Evolutionary conservation across 352 stramenopile species (phyloP).

Genomic region (Phytophthora chlamydospora): DNA sequence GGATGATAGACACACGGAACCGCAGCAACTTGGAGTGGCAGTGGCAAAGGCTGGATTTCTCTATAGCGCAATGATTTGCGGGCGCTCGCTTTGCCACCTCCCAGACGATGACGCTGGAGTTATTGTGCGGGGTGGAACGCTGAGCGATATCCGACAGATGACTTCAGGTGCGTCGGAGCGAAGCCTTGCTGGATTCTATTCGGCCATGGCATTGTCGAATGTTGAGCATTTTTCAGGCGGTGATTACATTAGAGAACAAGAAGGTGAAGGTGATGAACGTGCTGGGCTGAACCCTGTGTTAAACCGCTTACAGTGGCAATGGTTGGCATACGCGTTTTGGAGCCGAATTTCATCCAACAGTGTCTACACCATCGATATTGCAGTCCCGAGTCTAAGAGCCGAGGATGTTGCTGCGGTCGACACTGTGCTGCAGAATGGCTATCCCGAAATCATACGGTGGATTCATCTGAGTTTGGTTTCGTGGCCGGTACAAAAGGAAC

Average conservation of each 20-base stretch:
- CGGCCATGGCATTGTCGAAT: too few relatives aligned
- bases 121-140: too few relatives aligned
- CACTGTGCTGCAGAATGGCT: neutral
- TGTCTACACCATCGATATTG: neutral
- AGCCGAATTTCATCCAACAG: neutral
- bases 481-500: too few relatives aligned
- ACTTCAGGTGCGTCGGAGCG: too few relatives aligned
- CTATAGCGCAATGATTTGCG: neutral
- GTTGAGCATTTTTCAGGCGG: too few relatives aligned
- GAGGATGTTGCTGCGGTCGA: constrained; percentile 1
- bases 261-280: too few relatives aligned
- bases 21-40: neutral
- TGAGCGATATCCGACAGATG: too few relatives aligned
- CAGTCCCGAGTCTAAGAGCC: too few relatives aligned
- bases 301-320: constrained; percentile 1
- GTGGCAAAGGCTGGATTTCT: constrained; percentile 4
- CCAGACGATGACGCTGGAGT: neutral
- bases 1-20: neutral
- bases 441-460: neutral
- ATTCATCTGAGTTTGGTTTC: neutral
- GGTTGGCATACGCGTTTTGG: constrained; percentile 8
- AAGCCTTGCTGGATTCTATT: too few relatives aligned
- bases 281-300: too few relatives aligned
- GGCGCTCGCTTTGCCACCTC: neutral
- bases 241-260: too few relatives aligned